Conservation (phyloP, 2,329 filamentous ascomycete species). For the Fusarium fujikuroi region DNA sequence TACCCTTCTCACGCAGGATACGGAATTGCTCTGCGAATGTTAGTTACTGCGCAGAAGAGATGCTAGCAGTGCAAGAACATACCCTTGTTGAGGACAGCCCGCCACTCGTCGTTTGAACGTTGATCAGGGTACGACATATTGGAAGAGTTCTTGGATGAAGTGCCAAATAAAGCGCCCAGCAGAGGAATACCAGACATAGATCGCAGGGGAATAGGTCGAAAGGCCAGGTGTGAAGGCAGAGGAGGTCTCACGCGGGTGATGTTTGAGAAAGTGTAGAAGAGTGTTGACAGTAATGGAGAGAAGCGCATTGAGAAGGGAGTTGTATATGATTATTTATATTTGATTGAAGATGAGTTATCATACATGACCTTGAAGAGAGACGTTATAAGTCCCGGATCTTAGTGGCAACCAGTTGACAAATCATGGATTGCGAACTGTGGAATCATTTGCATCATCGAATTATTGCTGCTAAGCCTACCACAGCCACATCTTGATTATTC, state of each 20-base stretch:
- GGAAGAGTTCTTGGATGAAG: constrained; percentile 62
- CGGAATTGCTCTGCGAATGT: constrained; percentile 86
- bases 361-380: constrained; percentile 4
- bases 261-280: constrained; percentile 61
- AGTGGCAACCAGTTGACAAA: constrained; percentile 37
- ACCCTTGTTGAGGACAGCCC: constrained; percentile 77
- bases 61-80: constrained; percentile 28
- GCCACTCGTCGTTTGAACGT: constrained; percentile 87
- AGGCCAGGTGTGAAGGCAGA: constrained; percentile 37
- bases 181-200: constrained; percentile 86
- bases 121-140: constrained; percentile 83
- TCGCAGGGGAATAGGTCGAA: constrained; percentile 47
- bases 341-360: background rate
- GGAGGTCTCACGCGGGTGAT: constrained; percentile 52
- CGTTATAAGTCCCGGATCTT: constrained; percentile 8
- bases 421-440: constrained; percentile 37
- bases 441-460: constrained; percentile 45
- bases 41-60: background rate
- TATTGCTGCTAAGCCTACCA: constrained; percentile 14
- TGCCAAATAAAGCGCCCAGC: constrained; percentile 78
- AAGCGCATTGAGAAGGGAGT: constrained; percentile 58
- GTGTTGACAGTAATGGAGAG: constrained; percentile 57
- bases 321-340: constrained; percentile 25
- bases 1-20: constrained; percentile 90
- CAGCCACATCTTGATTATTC: constrained; percentile 23